Evolutionary conservation across 1,139 yeast species (phyloP).

Genomic region (Yamadazyma kanchanaburiensis): DNA sequence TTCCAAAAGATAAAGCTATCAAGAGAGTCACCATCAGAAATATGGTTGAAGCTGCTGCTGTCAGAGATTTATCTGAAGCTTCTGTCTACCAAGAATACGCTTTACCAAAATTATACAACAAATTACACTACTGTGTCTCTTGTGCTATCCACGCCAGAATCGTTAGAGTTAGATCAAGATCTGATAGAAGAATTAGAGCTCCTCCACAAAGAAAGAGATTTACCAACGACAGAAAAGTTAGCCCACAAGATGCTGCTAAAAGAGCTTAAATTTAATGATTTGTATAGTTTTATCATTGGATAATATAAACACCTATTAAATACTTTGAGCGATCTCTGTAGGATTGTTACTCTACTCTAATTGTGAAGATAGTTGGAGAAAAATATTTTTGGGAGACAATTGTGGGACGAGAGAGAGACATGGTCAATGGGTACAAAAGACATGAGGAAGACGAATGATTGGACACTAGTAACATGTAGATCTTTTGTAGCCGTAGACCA

Average conservation of each 20-base stretch:
- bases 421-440: too few relatives aligned
- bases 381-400: too few relatives aligned
- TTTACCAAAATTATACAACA: constrained; percentile 98
- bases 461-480: too few relatives aligned
- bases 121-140: constrained; percentile 99
- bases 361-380: too few relatives aligned
- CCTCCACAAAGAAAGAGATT: constrained; percentile 99
- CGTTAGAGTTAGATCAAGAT: constrained; percentile 99
- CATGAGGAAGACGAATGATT: too few relatives aligned
- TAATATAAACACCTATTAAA: constrained; percentile 5
- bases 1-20: constrained; percentile 99
- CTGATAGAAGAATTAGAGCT: constrained; percentile 97
- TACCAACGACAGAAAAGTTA: constrained; percentile 85
- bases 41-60: constrained; percentile 99
- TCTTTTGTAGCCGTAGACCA: too few relatives aligned
- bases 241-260: constrained; percentile 98
- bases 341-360: too few relatives aligned
- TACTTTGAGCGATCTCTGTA: too few relatives aligned
- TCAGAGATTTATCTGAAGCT: constrained; percentile 99
- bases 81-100: constrained; percentile 99
- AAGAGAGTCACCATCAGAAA: constrained; percentile 99
- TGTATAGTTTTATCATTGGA: constrained; percentile 11
- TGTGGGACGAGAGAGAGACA: too few relatives aligned
- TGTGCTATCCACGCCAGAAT: constrained; percentile 99
- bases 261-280: constrained; percentile 47